Evolutionary conservation across 1,284 basidiomycete genomes (phyloP), one percentile per base, ranked within the genome.

Genomic region (Cryptococcus sp.): DNA sequence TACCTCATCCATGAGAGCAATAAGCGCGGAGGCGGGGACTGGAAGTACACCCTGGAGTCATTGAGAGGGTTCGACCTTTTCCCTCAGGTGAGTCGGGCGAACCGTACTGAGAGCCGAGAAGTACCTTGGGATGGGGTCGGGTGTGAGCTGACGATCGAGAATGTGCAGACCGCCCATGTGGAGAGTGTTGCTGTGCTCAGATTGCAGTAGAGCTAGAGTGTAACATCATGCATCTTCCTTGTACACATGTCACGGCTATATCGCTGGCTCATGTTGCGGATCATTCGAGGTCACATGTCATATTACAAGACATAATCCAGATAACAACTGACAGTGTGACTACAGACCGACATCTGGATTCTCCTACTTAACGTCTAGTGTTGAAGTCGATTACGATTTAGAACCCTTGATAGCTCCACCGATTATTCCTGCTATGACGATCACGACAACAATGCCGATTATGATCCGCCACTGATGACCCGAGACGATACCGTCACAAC

Each of bases 1-100:
- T 68, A 64, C 49, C 56, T 73, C 20, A 38, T 71, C 39, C 42
- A 45, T 23, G 57, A 65, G 44, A 53, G 47, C 19, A 50, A 42
- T 13, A 63, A 42, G 52, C 23, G 54, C 41, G 53, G 60, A 47
- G 69, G 62, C 25, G 62, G 52, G 1, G 68, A 66, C 48, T 68
- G 67, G 45, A 67, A 67, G n/a, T 78, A 79, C 52, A 81, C 82
- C 56, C 69, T 95, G 67, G 88, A 92, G 78, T 90, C 86, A 71
- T 70, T 95, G 66, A 80, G 89, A 63, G 93, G 92, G 20, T 91
- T 94, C 65, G 93, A 96, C 80, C 76, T 96, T 50, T 96, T 96
- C 81, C 91, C 93, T 10, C 91, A 95, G 81, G 93, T 91, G n/a
- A 87, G 90, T 56, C 91, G 92, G n/a, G 53, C 27, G 53, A 16